Evolutionary conservation across 352 stramenopile species (phyloP).

Genomic region (Phytophthora crassamura): DNA sequence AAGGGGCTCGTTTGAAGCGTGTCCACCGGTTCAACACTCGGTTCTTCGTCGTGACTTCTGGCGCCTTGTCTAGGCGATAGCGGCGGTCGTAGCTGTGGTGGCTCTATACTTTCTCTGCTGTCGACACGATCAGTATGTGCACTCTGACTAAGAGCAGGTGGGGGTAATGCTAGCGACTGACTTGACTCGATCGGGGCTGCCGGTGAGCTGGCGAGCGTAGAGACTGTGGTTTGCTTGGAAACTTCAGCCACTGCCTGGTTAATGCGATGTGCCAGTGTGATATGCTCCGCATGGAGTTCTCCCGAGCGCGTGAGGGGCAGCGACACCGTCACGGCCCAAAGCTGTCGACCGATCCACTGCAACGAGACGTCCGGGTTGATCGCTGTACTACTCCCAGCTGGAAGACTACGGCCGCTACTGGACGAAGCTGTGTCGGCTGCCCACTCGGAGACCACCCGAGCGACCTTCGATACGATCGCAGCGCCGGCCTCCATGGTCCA

Average conservation of each 20-base stretch:
- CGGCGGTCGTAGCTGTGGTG: not conserved
- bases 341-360: slow-evolving; percentile 76
- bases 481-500: slow-evolving; percentile 78
- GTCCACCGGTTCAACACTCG: not conserved
- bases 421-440: slow-evolving; percentile 6
- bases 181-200: not conserved
- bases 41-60: slow-evolving; percentile 15
- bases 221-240: slow-evolving; percentile 30
- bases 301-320: slow-evolving; percentile 63
- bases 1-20: slow-evolving; percentile 25
- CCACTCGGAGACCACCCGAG: slow-evolving; percentile 51
- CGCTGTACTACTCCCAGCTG: not conserved
- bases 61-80: slow-evolving; percentile 13
- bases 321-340: slow-evolving; percentile 75
- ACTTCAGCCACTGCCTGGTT: slow-evolving; percentile 64
- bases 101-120: slow-evolving; percentile 1
- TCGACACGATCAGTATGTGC: not conserved
- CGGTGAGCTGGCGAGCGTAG: not conserved
- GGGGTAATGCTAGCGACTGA: not conserved
- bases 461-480: slow-evolving; percentile 66
- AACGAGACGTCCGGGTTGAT: slow-evolving; percentile 81
- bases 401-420: not conserved
- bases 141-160: not conserved
- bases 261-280: slow-evolving; percentile 63
- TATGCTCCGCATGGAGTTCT: slow-evolving; percentile 73